Evolutionary conservation across 306 rosid genomes (phyloP).

Genomic region (Rosa lucieae): DNA sequence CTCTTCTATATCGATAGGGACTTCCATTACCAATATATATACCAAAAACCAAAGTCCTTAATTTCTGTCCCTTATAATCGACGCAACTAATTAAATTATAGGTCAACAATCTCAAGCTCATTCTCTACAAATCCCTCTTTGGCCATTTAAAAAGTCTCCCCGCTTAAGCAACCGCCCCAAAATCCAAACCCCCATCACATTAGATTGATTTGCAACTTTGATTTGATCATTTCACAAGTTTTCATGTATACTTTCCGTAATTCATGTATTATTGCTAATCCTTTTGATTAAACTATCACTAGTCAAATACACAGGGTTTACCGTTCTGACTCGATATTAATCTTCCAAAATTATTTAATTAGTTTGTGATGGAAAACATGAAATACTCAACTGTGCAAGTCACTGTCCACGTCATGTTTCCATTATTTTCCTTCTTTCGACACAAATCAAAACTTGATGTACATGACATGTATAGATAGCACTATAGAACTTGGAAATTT

Average conservation of each 20-base stretch:
- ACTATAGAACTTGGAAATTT: neutral
- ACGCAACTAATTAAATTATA: constrained; percentile 19
- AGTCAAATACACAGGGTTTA: constrained; percentile 25
- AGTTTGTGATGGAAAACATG: neutral
- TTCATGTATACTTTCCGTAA: constrained; percentile 21
- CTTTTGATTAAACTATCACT: constrained; percentile 7
- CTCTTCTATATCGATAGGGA: constrained; percentile 58
- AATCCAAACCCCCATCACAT: constrained; percentile 23
- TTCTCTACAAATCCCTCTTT: constrained; percentile 25
- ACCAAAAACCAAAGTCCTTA: constrained; percentile 35
- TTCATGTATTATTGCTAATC: constrained; percentile 26
- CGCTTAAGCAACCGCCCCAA: constrained; percentile 49
- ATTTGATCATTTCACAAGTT: constrained; percentile 10
- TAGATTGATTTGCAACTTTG: constrained; percentile 15
- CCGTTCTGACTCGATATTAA: constrained; percentile 32
- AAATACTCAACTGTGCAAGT: constrained; percentile 27
- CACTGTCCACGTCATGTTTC: constrained; percentile 17
- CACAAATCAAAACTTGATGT: neutral
- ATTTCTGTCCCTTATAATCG: constrained; percentile 38
- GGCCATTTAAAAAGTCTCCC: constrained; percentile 29
- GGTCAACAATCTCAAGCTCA: constrained; percentile 72
- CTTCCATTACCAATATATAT: constrained; percentile 44
- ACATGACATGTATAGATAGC: neutral
- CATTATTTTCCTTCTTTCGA: neutral
- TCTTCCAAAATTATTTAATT: constrained; percentile 4